Evolutionary conservation across 2,329 filamentous ascomycete genomes (phyloP), one percentile per base, ranked within the genome.

Genomic region (Dryadomyces quercus-mongolicae): DNA sequence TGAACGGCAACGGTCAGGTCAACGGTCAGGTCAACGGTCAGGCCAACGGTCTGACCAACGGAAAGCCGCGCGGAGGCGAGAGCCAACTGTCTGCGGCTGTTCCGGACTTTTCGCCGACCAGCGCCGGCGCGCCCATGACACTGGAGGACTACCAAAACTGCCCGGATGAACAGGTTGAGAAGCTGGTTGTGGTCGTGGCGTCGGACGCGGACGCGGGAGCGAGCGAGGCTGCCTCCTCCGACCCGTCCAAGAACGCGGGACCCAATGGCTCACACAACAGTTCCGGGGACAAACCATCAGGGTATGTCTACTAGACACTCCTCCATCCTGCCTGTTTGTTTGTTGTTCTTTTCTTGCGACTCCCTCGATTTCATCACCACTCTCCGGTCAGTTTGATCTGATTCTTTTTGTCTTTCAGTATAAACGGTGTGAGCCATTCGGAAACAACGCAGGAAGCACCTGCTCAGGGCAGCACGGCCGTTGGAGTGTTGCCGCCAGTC

Each of bases 11-110:
- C 13, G 60, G 58, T 31, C 25, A 31, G 36, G 15, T 16, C 36
- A 40, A 40, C 34, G 34, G 34, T 13, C 7, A 7, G 15, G 55
- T 64, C 6, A 76, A 79, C 54, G 73, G 71, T n/a, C n/a, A n/a
- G 34, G 13, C 34, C 34, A 38, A 38, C 34, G 34, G 34, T 13
- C 7, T 38, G 15, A 55, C 64, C 6, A 76, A 79, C 54, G 73
- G 71, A 3, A 64, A 65, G 50, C 61, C 64, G 6, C 64, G 67
- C 53, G 59, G 63, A 36, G 62, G 68, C 6, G 76, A 76, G 54
- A 76, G 74, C 8, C 74, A 76, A 52, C 71, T 85, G 25, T 84
- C 81, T 36, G 81, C 81, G n/a, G 69, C 75, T 20, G 82, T 83
- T 2, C 79, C 81, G 0, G 81, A 83, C 57, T 85, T 84, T 60